Percentiles rank a stretch among this genome's conserved stretches.
Evolutionary conservation across 1,139 yeast genomes (phyloP).

Genomic region (Entelexis sorbosivorans): DNA sequence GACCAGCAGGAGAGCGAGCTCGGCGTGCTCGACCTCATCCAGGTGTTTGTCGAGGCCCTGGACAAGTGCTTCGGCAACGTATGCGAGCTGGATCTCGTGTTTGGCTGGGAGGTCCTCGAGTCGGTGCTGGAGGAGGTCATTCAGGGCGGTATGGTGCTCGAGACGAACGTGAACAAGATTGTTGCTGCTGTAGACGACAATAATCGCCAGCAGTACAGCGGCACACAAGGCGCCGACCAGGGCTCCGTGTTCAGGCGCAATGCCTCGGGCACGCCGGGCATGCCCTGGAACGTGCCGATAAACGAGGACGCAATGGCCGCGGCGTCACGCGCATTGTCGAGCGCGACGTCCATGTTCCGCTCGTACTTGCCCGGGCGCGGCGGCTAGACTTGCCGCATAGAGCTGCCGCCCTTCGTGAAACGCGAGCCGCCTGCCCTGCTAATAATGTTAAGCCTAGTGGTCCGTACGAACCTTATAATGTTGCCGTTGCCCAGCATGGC

Average conservation of each 20-base stretch:
- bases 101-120: constrained; percentile 94
- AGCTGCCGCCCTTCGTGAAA: neutral
- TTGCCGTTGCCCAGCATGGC: no score
- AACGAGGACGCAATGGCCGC: constrained; percentile 20
- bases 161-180: constrained; percentile 70
- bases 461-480: neutral
- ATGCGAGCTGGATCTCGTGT: constrained; percentile 87
- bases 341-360: constrained; percentile 22
- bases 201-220: constrained; percentile 27
- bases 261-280: neutral
- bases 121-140: constrained; percentile 77
- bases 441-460: neutral
- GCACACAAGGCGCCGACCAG: neutral
- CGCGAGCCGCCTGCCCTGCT: neutral
- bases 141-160: constrained; percentile 99
- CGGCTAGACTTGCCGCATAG: neutral
- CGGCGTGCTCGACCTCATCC: constrained; percentile 86
- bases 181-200: constrained; percentile 52
- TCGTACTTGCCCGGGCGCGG: constrained; percentile 19
- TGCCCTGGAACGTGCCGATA: constrained; percentile 7
- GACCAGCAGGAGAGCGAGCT: constrained; percentile 93
- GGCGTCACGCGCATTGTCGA: constrained; percentile 21
- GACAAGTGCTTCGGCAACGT: constrained; percentile 90
- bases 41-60: constrained; percentile 89
- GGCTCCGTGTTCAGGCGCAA: constrained; percentile 8